Evolutionary conservation across 352 stramenopile species (phyloP).

Genomic region (Pythium insidiosum): DNA sequence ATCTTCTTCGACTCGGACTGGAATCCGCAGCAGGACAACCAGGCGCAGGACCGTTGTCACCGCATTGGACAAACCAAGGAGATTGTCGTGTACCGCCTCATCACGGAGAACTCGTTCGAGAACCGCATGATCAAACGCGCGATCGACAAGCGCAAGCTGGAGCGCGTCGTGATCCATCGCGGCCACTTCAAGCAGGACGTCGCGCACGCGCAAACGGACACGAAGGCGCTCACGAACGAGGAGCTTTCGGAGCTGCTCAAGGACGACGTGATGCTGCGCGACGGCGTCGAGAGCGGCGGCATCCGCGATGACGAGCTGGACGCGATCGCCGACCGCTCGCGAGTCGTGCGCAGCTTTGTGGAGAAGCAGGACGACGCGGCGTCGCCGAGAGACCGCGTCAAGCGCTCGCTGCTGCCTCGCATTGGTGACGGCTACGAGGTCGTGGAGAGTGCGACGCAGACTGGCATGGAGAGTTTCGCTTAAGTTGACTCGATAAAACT

Average conservation of each 20-base stretch:
- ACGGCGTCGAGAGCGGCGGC: conserved; percentile 64
- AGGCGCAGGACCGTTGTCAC: conserved; percentile 88
- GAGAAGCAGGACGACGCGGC: conserved; percentile 17
- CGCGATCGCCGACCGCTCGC: conserved; percentile 55
- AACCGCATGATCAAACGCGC: conserved; percentile 90
- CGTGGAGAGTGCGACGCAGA: conserved; percentile 39
- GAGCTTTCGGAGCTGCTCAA: conserved; percentile 68
- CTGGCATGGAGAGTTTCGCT: conserved; percentile 69
- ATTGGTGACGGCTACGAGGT: conserved; percentile 77
- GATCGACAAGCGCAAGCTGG: conserved; percentile 89
- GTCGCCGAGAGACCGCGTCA: conserved; percentile 1
- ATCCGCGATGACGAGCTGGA: conserved; percentile 57
- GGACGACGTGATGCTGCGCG: conserved; percentile 66
- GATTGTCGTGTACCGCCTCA: conserved; percentile 89
- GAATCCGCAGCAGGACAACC: conserved; percentile 97
- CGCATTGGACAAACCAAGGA: conserved; percentile 87
- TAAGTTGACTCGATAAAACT: conserved; percentile 6
- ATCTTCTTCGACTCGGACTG: conserved; percentile 99
- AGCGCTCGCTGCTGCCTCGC: conserved; percentile 25
- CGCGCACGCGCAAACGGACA: conserved; percentile 12
- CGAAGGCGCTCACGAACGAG: conserved; percentile 50
- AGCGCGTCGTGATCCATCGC: conserved; percentile 83
- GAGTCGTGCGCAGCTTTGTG: conserved; percentile 75
- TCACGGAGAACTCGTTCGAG: conserved; percentile 92
- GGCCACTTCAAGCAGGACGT: conserved; percentile 65